These are phyloP conservation scores for Colletotrichum tropicicola DNA, from an alignment of 2,329 filamentous ascomycete genomes.

Conservation along the genomic window DNA sequence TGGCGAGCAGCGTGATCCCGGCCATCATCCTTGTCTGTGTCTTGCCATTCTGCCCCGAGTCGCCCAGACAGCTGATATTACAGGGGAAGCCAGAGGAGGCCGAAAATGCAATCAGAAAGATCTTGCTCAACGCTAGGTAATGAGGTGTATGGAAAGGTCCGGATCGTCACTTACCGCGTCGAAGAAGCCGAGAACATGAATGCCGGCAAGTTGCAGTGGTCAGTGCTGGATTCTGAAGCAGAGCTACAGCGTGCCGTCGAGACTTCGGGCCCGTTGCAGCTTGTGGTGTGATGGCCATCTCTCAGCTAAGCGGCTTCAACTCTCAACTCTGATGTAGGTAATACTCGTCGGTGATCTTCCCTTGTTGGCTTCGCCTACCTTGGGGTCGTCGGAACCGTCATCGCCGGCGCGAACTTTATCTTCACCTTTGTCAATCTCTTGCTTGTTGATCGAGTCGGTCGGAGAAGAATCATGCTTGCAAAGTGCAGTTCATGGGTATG, in stretches of 20 bases:
- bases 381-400: conserved; percentile 53
- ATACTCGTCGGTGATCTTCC: conserved; percentile 57
- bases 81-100: conserved; percentile 51
- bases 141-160: conserved; percentile 54
- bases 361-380: conserved; percentile 60
- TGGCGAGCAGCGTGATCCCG: conserved; percentile 55
- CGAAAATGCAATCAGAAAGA: conserved; percentile 43
- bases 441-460: conserved; percentile 54
- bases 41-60: conserved; percentile 57
- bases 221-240: conserved; percentile 55
- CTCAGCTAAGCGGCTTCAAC: conserved; percentile 62
- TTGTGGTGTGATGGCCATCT: conserved; percentile 61
- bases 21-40: conserved; percentile 52
- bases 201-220: conserved; percentile 49
- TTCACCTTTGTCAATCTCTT: conserved; percentile 58
- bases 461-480: conserved; percentile 53
- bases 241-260: conserved; percentile 52
- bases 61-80: conserved; percentile 55
- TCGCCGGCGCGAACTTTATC: conserved; percentile 56
- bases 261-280: conserved; percentile 53
- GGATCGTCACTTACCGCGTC: conserved; percentile 48
- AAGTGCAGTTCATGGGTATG: conserved; percentile 53
- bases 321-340: conserved; percentile 60
- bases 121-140: conserved; percentile 53
- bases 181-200: conserved; percentile 48